These are phyloP conservation scores for Capsella bursapastoris DNA, from an alignment of 345 rosid genomes.

Conservation along the genomic window DNA sequence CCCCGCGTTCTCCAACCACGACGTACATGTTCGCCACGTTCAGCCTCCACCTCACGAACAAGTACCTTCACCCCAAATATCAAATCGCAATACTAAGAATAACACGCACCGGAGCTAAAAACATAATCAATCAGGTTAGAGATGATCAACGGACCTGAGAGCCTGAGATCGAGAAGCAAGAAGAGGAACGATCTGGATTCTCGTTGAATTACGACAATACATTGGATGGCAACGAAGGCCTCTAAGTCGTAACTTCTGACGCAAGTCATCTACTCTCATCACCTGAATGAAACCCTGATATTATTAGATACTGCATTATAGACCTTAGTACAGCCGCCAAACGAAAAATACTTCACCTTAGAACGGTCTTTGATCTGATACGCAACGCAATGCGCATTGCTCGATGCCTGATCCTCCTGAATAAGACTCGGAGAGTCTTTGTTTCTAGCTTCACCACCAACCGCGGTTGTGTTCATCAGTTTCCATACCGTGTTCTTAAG, in stretches of 20 bases:
- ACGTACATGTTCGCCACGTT: conserved; percentile 87
- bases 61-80: conserved; percentile 53
- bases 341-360: conserved; percentile 50
- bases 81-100: not conserved
- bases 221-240: conserved; percentile 98
- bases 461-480: conserved; percentile 61
- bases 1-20: conserved; percentile 82
- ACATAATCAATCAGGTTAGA: not conserved
- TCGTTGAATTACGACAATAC: conserved; percentile 86
- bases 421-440: conserved; percentile 52
- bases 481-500: conserved; percentile 89
- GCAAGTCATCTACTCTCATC: conserved; percentile 77
- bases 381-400: conserved; percentile 75
- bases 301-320: not conserved
- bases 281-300: conserved; percentile 51
- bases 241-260: conserved; percentile 90
- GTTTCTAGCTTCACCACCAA: conserved; percentile 56
- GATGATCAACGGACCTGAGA: conserved; percentile 62
- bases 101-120: not conserved
- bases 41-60: conserved; percentile 92
- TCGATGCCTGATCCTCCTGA: conserved; percentile 65
- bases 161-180: conserved; percentile 96
- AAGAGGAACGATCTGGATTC: conserved; percentile 83
- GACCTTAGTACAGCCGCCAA: not conserved
- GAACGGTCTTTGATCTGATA: conserved; percentile 67